Evolutionary conservation across 2,329 filamentous ascomycete species (phyloP), one percentile per base, ranked within the genome.

Genomic region (Diaporthe australafricana): DNA sequence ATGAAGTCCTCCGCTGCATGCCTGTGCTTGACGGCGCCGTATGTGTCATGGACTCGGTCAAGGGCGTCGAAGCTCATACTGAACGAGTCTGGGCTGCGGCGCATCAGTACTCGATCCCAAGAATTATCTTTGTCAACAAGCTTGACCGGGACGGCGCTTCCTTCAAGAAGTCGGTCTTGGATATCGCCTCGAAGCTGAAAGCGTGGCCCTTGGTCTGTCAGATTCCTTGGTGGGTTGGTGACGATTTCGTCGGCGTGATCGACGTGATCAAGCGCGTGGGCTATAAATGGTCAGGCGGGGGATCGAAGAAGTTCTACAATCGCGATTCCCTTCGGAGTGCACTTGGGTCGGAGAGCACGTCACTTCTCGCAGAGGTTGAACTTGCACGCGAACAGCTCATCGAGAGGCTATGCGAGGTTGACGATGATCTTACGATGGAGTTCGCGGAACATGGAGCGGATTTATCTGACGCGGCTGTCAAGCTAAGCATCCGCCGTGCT

Each of bases 11-110:
- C 75, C 91, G 96, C 16, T 98, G 96, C 40, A 86, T 98, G 74
- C 81, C 81, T 7, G 79, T 77, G 68, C 79, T 80, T 68, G 79
- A 76, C 68, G 78, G 80, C 32, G 81, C 81, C 55, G 77, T 83
- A 25, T 80, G 79, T 73, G 79, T 82, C 67, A 78, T 83, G 60
- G 78, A 82, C 75, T 74, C 78, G 8, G 80, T 83, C 79, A 82
- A 82, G 74, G 81, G 81, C 25, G 96, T 99, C 27, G 96, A 99
- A 82, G 96, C 96, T 1, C 96, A 98, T 80, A 98, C 96, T 0
- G 96, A 99, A 80, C 92, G 97, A 77, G 96, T 99, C 3, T 99
- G 96, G 96, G 88, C 89, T 17, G 96, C 98, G 74, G 95, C 96
- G 8, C 94, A 93, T 67, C 90, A 92, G 56, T 97, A 97, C 79